Percentiles rank a stretch among this genome's conserved stretches.
These are phyloP conservation scores for Ascochyta clinopodiicola DNA, from an alignment of 2,329 filamentous ascomycete genomes.

Conservation along the genomic window DNA sequence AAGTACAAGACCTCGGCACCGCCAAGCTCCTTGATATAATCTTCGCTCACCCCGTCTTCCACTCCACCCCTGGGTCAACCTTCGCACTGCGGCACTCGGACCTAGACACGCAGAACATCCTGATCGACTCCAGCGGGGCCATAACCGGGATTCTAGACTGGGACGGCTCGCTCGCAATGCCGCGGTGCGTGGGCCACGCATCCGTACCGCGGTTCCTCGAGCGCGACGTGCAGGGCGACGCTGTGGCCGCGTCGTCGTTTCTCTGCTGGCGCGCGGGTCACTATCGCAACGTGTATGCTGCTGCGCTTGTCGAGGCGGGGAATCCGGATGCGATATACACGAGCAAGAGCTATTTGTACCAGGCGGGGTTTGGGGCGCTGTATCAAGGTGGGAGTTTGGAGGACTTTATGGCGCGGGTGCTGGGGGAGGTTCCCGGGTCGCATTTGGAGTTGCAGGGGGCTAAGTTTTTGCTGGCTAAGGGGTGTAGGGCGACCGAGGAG, in stretches of 20 bases:
- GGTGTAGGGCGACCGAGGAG: background rate
- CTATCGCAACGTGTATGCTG: conserved; percentile 19
- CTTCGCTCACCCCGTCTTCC: conserved; percentile 4
- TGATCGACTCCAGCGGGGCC: conserved; percentile 20
- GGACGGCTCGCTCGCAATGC: conserved; percentile 14
- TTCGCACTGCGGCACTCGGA: conserved; percentile 30
- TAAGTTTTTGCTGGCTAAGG: background rate
- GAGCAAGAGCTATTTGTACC: conserved; percentile 12
- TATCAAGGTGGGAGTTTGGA: background rate
- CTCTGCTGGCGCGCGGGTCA: background rate
- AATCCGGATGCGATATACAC: conserved; percentile 15
- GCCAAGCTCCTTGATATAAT: conserved; percentile 3
- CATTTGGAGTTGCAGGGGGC: background rate
- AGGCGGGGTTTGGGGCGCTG: conserved; percentile 6
- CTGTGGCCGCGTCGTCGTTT: background rate
- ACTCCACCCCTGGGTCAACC: conserved; percentile 12
- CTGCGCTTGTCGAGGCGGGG: conserved; percentile 13
- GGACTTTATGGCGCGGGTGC: background rate
- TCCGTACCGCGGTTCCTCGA: conserved; percentile 18
- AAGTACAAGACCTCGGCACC: background rate
- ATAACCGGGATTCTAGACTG: conserved; percentile 30
- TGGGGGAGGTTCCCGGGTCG: background rate
- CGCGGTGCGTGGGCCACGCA: conserved; percentile 19
- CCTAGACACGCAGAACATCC: conserved; percentile 33
- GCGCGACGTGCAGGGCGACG: conserved; percentile 1